Base-by-base conservation (phyloP, 192 early-diverging fungal genomes). In the Phycomyces blakesleeanus region DNA sequence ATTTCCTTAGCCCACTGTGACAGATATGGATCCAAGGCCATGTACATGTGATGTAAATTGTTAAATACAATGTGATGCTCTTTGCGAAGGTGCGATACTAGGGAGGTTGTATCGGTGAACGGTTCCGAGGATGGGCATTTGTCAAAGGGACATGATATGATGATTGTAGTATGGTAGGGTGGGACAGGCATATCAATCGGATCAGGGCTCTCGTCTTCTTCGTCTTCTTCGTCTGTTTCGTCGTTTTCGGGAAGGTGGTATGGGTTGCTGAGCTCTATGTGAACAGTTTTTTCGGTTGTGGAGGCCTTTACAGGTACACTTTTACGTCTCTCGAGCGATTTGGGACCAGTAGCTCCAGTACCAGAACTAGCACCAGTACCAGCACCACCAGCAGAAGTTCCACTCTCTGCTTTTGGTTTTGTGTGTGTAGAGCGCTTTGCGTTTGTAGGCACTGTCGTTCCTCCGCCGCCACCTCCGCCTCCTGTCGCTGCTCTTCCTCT, bases 1-100 rank as follows among this genome's bases (percentile, higher is more conserved):
- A 89, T 61, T 50, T 74, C 70, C 39, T 79, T 72, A 6, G 90
- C 86, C 88, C 89, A 95, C 52, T 83, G 80, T 39, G 78, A 76
- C 21, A 95, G 66, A 71, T 95, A 95, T 22, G 75, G 68, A 56
- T 95, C 89, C 44, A 93, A 60, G 2, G 83, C 79, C 60, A 92
- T 85, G 58, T 87, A 84, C 79, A 91, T 89, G 58, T 92, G 91
- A 59, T 86, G 82, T 15, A 91, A 70, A 57, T 90, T 85, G 64
- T 81, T 82, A 63, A 95, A 86, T 1, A 69, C 69, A 29, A 92
- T 22, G 12, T 78, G 42, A 72, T 95, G 93, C 6, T 61, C 76
- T 15, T 78, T 68, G 42, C 83, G 79, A 58, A 95, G 59, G 68
- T 95, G 93, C 0, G 71, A 66, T 15, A 84, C 80, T 9, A 91